Base-by-base conservation (phyloP, 2,329 filamentous ascomycete species). In the Parastagonospora avenae region DNA sequence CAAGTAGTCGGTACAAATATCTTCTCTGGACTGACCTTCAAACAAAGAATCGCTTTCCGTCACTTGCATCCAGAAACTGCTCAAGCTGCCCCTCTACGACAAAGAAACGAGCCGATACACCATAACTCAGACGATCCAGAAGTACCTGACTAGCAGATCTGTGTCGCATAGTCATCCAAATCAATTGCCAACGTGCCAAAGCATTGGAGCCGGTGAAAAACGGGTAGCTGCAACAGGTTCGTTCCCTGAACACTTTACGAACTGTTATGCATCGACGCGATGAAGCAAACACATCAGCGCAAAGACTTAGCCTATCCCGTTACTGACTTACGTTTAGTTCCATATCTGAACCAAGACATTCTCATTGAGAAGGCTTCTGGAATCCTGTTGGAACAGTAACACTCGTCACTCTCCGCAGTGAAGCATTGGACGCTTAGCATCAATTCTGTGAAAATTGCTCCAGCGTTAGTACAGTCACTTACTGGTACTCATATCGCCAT, bases 1-100 rank as follows among this genome's bases (percentile, higher is more conserved):
- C 63, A 54, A 56, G 55, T 56, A 60, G 54, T 67, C 63, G 68
- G 63, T 74, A 73, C 71, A 74, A 73, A 73, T 73, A 74, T 63
- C 66, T 66, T 54, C 63, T 63, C 55, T 50, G 50, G 58, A 66
- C 66, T 67, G 66, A 63, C 51, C 52, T 55, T 53, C 47, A 59
- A 64, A 74, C 68, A 74, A 74, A 74, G 71, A 68, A 72, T 57
- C 57, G 55, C 59, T 65, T 61, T 60, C 59, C 52, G 54, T 63
- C 63, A 48, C 62, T 68, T 67, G 66, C 63, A 68, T 67, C 62
- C 56, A 67, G 60, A 42, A 54, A 60, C 54, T 64, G 56, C 59
- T 58, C 47, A 56, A 66, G 62, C 54, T 60, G 49, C 52, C 53
- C 50, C 55, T 52, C 58, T 47, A 55, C 66, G 59, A 71, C 66